Evolutionary conservation across 2,329 filamentous ascomycete genomes (phyloP), one percentile per base, ranked within the genome.

Genomic region (Apiospora arundinis): DNA sequence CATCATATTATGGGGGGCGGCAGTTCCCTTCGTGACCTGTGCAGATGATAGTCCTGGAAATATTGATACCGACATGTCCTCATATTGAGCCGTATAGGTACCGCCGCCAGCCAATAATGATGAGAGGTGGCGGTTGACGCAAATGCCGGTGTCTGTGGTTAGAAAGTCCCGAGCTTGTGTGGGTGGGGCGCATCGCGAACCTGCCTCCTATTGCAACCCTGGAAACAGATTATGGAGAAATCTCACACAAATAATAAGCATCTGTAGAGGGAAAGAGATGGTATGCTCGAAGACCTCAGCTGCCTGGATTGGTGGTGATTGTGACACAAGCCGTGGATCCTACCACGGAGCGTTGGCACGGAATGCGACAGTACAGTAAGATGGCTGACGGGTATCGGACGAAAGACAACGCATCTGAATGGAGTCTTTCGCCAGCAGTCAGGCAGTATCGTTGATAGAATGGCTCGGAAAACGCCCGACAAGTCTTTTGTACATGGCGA

Each of bases 111-210:
- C 21, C 28, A 63, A n/a, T 40, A n/a, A 40, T 40, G 9, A 40
- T 11, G 16, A 21, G 40, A 9, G 37, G 56, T 63, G 56, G 32
- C 56, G 37, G 56, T 32, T 63, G 56, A 63, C 32, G 28, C 56
- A 63, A 63, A n/a, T 63, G 56, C 56, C 56, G 56, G 32, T 40
- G 11, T 40, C 14, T 23, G 28, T 16, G 49, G 37, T n/a, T 37
- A 40, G 21, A 40, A 63, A 63, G 32, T 63, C 56, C 56, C 56
- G 56, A 40, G 56, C n/a, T 9, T 63, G 32, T 63, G 56, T 40
- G 56, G 25, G 49, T 56, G 25, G 56, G 32, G 28, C 21, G 49
- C 49, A 56, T 56, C 25, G 52, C 28, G 52, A 37, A 32, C 28
- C 28, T 60, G n/a, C 46, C 18, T 2, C 46, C 21, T 25, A 12